Percentiles rank a stretch among this genome's conserved stretches.
phyloP scores from a whole-genome alignment of 2,329 filamentous ascomycete genomes.

The Colletotrichum kahawae region DNA sequence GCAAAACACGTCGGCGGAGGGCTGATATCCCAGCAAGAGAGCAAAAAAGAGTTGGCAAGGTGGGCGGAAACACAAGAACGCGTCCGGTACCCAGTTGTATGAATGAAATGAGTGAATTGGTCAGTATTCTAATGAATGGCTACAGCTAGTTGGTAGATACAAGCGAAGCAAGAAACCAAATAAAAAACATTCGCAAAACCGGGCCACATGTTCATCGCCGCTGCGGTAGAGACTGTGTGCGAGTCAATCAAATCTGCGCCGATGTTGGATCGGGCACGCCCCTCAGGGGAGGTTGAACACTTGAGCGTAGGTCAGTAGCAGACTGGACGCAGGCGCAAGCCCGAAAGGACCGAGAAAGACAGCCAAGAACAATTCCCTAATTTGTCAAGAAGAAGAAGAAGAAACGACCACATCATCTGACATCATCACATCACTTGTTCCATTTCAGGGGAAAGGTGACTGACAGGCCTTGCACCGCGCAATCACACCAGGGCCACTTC shows the following conservation, averaged over 20 bases:
- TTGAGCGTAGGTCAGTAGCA: slow-evolving; percentile 13
- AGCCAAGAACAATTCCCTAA: neutral
- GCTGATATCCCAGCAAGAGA: neutral
- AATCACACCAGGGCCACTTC: slow-evolving; percentile 4
- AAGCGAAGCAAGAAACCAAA: slow-evolving; percentile 1
- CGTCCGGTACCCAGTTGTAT: neutral
- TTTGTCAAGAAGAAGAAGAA: neutral
- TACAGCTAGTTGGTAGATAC: slow-evolving; percentile 18
- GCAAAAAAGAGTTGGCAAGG: neutral
- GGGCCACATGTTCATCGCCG: neutral
- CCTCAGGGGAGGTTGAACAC: neutral
- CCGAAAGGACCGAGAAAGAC: neutral
- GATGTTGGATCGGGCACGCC: slow-evolving; percentile 15
- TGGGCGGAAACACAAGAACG: neutral
- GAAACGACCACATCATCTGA: neutral
- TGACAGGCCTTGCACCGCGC: neutral
- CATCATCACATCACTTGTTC: neutral
- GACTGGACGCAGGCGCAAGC: slow-evolving; percentile 1
- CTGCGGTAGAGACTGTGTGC: neutral
- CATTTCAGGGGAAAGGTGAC: neutral
- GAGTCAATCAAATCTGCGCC: neutral
- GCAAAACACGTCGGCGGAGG: neutral
- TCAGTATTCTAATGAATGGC: slow-evolving; percentile 22
- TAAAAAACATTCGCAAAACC: neutral
- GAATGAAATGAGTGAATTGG: slow-evolving; percentile 13